Base-by-base conservation (phyloP, 495 filamentous ascomycete genomes). In the Xylaria grammica region DNA sequence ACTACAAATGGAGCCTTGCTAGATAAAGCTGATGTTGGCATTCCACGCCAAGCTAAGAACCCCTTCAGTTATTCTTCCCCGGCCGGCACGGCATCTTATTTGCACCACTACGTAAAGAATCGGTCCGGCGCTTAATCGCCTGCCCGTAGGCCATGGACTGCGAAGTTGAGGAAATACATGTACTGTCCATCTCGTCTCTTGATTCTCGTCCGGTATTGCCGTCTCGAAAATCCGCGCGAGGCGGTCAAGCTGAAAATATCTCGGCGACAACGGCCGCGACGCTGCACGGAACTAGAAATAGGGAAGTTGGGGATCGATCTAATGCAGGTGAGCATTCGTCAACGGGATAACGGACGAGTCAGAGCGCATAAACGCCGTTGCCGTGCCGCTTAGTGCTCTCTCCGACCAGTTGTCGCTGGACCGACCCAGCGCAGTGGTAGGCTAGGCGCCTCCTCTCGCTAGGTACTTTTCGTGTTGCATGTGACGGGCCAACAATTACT, bases 341-440 rank as follows among this genome's bases (percentile, higher is more conserved):
- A 0, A 24, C 40, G 27, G 1, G 42, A 26, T 9, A 27, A 36
- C 42, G 55, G 56, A 36, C 56, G 56, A 59, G 56, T 59, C 42
- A 59, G 40, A 17, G 8, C 32, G 42, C 42, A 17, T 27, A 24
- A 40, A 59, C 11, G 40, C 24, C 20, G 54, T 58, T 58, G 24
- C 54, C 36, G 40, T 58, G 54, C 54, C 38, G 32, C 54, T 58
- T 45, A 26, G 29, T n/a, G 13, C 27, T 34, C 10, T 17, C 24
- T 32, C 46, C 15, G 24, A 52, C 40, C 45, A 27, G 19, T 7
- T n/a, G 17, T 30, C 24, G 20, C 30, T 40, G 58, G 32, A 51
- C 58, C 32, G 55, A 59, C 56, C 56, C 58, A 51, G 58, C 58
- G 46, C 58, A 51, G 58, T 52, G 58, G 58, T 61, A 61, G 58